A percentile compares a stretch with the other conserved stretches of the same genome.
phyloP scores from a whole-genome alignment of 305 asterid genomes.

The Fraxinus sp. region DNA sequence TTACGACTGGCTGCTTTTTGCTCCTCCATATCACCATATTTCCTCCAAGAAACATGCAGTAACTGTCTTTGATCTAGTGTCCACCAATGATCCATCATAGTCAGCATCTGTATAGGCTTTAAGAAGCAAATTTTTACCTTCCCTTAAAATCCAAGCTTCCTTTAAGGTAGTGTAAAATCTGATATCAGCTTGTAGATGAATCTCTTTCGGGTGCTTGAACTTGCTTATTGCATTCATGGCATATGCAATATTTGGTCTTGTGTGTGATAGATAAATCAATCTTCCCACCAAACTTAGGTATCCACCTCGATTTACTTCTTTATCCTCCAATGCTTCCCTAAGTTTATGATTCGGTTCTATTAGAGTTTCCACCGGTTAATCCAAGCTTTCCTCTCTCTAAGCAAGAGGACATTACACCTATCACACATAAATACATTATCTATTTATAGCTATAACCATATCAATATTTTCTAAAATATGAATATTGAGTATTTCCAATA shows the following conservation, averaged over 20 bases:
- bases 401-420: not conserved
- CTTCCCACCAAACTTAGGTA: not conserved
- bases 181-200: not conserved
- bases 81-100: not conserved
- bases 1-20: not conserved
- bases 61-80: not conserved
- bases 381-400: not conserved
- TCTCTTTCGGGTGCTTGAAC: not conserved
- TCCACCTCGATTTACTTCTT: not conserved
- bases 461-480: not conserved
- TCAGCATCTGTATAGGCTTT: not conserved
- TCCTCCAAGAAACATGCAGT: not conserved
- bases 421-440: not conserved
- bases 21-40: not conserved
- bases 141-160: not conserved
- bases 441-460: not conserved
- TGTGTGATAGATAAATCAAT: not conserved
- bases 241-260: not conserved
- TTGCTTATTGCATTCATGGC: not conserved
- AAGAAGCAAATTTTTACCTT: not conserved
- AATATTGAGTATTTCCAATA: not conserved
- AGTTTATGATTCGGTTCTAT: not conserved
- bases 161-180: not conserved
- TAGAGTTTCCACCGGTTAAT: not conserved
- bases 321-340: not conserved